Evolutionary conservation across 2,329 filamentous ascomycete genomes (phyloP).

Genomic region (Pestalotiopsis sp.): DNA sequence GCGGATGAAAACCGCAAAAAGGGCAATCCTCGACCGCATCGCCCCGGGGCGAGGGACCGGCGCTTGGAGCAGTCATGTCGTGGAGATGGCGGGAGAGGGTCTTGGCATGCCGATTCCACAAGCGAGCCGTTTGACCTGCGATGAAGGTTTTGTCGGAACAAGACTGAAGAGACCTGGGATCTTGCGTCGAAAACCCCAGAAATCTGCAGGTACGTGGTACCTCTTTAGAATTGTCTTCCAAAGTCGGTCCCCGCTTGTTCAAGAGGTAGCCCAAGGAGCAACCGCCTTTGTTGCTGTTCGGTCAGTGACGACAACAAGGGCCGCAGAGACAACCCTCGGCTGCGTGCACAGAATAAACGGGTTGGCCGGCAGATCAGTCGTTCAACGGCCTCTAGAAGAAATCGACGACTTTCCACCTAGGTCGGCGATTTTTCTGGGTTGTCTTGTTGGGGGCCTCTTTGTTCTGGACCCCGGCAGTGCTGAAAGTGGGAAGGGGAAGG

Average conservation of each 20-base stretch:
- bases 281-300: no score
- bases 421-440: not conserved
- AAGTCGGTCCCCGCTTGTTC: no score
- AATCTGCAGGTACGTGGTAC: no score
- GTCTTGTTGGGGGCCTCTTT: not conserved
- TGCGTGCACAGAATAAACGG: no score
- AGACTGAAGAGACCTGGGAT: not conserved
- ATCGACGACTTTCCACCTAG: no score
- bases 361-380: no score
- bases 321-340: no score
- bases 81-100: not conserved
- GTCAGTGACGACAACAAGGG: no score
- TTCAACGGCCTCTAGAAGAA: no score
- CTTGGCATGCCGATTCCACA: not conserved
- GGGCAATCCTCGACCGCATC: conserved; percentile 32
- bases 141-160: not conserved
- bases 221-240: not conserved
- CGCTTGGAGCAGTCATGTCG: not conserved
- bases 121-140: not conserved
- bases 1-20: conserved; percentile 39
- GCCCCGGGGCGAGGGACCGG: conserved; percentile 10
- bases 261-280: no score
- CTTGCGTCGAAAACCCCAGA: not conserved
- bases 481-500: not conserved
- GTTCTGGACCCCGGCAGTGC: not conserved